Evolutionary conservation across 306 rosid species (phyloP).

Genomic region (Prunus kanzakura): DNA sequence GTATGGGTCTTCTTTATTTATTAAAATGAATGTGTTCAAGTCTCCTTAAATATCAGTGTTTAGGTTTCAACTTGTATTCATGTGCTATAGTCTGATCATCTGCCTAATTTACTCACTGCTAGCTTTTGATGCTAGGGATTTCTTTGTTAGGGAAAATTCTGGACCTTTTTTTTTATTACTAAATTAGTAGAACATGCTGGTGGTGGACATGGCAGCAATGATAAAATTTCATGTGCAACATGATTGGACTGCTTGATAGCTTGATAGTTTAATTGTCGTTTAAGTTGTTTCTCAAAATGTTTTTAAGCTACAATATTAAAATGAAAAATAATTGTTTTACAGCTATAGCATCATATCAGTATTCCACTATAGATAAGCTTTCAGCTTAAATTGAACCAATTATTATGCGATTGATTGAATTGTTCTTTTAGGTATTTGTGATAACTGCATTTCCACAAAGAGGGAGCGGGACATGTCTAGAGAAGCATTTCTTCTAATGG

Average conservation of each 20-base stretch:
- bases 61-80: neutral
- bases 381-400: neutral
- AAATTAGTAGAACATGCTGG: neutral
- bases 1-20: slow-evolving; percentile 44
- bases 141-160: neutral
- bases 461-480: slow-evolving; percentile 72
- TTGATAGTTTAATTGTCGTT: neutral
- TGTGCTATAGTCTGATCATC: neutral
- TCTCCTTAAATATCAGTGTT: neutral
- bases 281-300: neutral
- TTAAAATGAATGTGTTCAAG: slow-evolving; percentile 13
- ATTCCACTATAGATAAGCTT: neutral
- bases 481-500: slow-evolving; percentile 88
- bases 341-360: neutral
- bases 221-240: neutral
- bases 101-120: neutral
- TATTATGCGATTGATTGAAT: slow-evolving; percentile 18
- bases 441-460: slow-evolving; percentile 65
- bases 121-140: neutral
- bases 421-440: slow-evolving; percentile 68
- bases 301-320: neutral
- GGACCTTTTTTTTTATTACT: too few relatives aligned
- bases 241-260: neutral
- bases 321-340: neutral
- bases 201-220: neutral